These are phyloP conservation scores for Annulohypoxylon moriforme DNA, from an alignment of 495 filamentous ascomycete species.

Conservation along the genomic window DNA sequence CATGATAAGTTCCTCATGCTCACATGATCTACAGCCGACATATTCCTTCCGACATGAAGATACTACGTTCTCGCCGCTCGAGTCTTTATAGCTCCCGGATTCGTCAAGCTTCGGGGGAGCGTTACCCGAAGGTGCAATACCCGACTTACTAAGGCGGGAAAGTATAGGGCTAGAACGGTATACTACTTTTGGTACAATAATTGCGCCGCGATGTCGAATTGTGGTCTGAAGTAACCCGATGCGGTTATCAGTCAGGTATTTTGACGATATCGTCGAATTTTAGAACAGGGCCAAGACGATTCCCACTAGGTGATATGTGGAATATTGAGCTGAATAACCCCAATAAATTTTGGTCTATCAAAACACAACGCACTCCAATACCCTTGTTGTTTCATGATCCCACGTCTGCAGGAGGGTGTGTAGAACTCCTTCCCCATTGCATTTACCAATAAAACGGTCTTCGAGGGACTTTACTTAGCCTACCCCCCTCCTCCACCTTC, in stretches of 20 bases:
- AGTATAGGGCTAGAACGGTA: slow-evolving; percentile 17
- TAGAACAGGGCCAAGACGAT: slow-evolving; percentile 2
- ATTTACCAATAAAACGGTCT: slow-evolving; percentile 26
- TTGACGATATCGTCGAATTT: slow-evolving; percentile 2
- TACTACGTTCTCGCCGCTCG: slow-evolving; percentile 1
- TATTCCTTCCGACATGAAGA: slow-evolving; percentile 3
- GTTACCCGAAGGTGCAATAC: slow-evolving; percentile 37
- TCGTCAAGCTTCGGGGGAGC: slow-evolving; percentile 15
- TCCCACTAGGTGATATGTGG: slow-evolving; percentile 10
- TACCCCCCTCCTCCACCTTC: slow-evolving; percentile 18
- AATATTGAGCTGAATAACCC: slow-evolving; percentile 35
- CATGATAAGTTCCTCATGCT: slow-evolving; percentile 3
- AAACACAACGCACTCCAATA: slow-evolving; percentile 18
- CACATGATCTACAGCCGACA: slow-evolving; percentile 6
- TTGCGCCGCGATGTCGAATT: slow-evolving; percentile 6
- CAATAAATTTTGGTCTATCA: slow-evolving; percentile 5
- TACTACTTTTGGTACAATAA: slow-evolving; percentile 11
- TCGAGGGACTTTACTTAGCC: slow-evolving; percentile 17
- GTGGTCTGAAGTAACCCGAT: background rate
- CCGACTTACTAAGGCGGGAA: slow-evolving; percentile 36
- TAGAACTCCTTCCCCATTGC: slow-evolving; percentile 32
- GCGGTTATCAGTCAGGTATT: slow-evolving; percentile 2
- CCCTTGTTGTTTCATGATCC: slow-evolving; percentile 42
- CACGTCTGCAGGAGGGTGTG: slow-evolving; percentile 33
- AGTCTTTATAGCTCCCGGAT: slow-evolving; percentile 3